Percentiles rank a stretch among this genome's conserved stretches.
phyloP scores from a whole-genome alignment of 495 filamentous ascomycete species.

The Penicillium verhagenii region DNA sequence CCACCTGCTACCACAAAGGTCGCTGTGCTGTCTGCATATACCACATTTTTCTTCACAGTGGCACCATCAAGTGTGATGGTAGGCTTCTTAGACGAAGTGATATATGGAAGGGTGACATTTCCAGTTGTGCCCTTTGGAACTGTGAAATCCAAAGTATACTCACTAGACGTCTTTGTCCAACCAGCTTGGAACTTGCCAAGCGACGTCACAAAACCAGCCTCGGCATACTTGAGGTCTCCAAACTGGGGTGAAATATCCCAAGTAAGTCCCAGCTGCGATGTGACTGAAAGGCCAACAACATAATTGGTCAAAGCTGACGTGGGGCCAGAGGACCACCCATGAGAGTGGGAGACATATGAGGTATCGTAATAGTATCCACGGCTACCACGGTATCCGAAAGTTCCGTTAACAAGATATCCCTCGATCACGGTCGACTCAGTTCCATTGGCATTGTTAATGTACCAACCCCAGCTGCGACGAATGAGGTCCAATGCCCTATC shows the following conservation, averaged over 20 bases:
- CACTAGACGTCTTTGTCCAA: constrained; percentile 31
- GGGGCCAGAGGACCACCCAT: constrained; percentile 61
- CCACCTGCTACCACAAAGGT: constrained; percentile 27
- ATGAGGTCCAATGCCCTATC: constrained; percentile 56
- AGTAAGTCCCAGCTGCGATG: constrained; percentile 43
- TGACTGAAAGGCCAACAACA: constrained; percentile 53
- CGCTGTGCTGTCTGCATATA: constrained; percentile 20
- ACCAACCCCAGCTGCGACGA: constrained; percentile 58
- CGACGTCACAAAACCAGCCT: constrained; percentile 56
- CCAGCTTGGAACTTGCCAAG: constrained; percentile 51
- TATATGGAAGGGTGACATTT: constrained; percentile 35
- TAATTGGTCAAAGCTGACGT: constrained; percentile 54
- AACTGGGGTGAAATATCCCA: constrained; percentile 54
- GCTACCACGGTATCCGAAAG: constrained; percentile 54
- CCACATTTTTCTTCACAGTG: constrained; percentile 17
- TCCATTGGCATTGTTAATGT: constrained; percentile 58
- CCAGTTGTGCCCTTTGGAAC: constrained; percentile 50
- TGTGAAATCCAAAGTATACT: constrained; percentile 34
- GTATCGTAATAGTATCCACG: constrained; percentile 36
- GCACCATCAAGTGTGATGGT: constrained; percentile 31
- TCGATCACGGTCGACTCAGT: constrained; percentile 62
- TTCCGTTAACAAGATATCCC: constrained; percentile 55
- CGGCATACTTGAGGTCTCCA: constrained; percentile 48
- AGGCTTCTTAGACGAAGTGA: constrained; percentile 20
- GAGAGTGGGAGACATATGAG: constrained; percentile 52